Base-by-base conservation (phyloP, 129 eudicot genomes). In the Flaveria linearis region DNA sequence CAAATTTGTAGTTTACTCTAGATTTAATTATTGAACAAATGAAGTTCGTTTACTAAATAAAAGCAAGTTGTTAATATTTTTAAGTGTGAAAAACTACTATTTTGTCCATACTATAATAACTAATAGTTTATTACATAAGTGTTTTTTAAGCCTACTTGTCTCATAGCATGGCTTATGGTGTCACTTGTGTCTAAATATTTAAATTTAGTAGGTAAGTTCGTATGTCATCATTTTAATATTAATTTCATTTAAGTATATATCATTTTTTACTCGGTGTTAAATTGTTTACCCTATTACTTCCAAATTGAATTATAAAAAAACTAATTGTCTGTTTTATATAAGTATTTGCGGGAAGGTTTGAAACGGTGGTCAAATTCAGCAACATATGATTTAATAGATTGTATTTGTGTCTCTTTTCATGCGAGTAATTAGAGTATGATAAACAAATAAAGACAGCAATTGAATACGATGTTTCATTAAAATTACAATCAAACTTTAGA, bases 121-220 rank as follows among this genome's bases (percentile, higher is more conserved):
- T 22, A 39, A 63, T 79, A 15, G 2, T 49, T 50, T 71, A 79
- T 33, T 20, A 26, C 9, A 25, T 50, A 72, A 11, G 11, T 43
- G 33, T 46, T n/a, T 78, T 52, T 41, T 23, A 80, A 64, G 18
- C 45, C 77, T 23, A 42, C 10, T 49, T 64, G 58, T 51, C 68
- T n/a, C 68, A 52, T 74, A 42, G 69, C 78, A 63, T 80, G 83
- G 75, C 53, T 66, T 57, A 53, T 80, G 69, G 79, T 68, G 79
- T 65, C 79, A 55, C 58, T 55, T 52, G 52, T 60, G 30, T 70
- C 61, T 45, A 28, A 58, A 57, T 62, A 30, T 20, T 70, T 1
- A 73, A 80, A 73, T 28, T 53, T 9, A 73, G 83, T 58, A 65
- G 83, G 79, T 66, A 80, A 66, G 69, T 73, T 64, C 26, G 79